These are phyloP conservation scores for Candida gorgasii DNA, from an alignment of 805 yeast species.

Conservation along the genomic window DNA sequence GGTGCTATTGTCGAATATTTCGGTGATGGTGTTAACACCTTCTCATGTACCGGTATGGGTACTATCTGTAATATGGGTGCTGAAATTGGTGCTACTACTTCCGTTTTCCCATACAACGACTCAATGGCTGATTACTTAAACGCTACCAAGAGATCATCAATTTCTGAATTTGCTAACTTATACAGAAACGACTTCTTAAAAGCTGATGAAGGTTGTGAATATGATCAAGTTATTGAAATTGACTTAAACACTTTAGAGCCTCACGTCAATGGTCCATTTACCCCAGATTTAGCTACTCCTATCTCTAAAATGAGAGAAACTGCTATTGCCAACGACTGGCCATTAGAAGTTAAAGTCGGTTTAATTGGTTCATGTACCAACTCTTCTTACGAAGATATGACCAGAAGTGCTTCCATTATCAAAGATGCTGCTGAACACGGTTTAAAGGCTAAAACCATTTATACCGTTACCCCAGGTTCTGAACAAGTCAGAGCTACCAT, in stretches of 20 bases:
- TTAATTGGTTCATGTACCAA: conserved; percentile 98
- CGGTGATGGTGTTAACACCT: conserved; percentile 90
- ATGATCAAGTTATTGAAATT: conserved; percentile 90
- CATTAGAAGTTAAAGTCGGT: conserved; percentile 88
- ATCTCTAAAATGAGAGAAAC: conserved; percentile 82
- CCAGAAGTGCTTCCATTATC: conserved; percentile 92
- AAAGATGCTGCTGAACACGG: conserved; percentile 90
- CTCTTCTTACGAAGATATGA: conserved; percentile 98
- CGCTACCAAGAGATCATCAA: conserved; percentile 83
- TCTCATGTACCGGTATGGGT: conserved; percentile 98
- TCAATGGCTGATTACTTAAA: conserved; percentile 83
- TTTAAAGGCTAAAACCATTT: conserved; percentile 85
- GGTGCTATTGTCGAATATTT: conserved; percentile 95
- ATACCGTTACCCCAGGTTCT: conserved; percentile 96
- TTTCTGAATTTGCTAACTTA: conserved; percentile 75
- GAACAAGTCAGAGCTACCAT: conserved; percentile 98
- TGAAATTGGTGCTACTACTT: conserved; percentile 97
- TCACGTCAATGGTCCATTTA: conserved; percentile 95
- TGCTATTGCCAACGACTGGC: conserved; percentile 88
- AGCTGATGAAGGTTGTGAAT: conserved; percentile 92
- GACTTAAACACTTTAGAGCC: conserved; percentile 91
- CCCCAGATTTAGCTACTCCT: conserved; percentile 97
- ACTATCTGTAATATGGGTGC: conserved; percentile 99
- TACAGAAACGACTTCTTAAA: conserved; percentile 65
- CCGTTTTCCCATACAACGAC: conserved; percentile 94